A percentile compares a stretch with the other conserved stretches of the same genome.
Conservation (phyloP, 2,329 filamentous ascomycete species). For the Beauveria bassiana region DNA sequence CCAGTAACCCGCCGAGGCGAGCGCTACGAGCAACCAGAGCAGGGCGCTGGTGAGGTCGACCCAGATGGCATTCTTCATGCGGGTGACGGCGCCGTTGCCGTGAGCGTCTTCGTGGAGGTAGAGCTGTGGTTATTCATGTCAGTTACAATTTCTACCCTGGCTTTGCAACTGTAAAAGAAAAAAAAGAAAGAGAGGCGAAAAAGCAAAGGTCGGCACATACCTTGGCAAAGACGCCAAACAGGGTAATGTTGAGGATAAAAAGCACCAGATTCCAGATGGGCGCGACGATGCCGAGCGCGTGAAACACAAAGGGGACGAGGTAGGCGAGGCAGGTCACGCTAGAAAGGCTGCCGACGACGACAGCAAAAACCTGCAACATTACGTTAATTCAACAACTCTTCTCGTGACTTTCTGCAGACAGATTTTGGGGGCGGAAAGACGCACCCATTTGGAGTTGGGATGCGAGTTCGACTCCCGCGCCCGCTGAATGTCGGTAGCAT, state of each 20-base stretch:
- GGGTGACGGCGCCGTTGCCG: constrained; percentile 53
- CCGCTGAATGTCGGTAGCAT: constrained; percentile 58
- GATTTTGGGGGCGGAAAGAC: constrained; percentile 14
- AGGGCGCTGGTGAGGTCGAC: constrained; percentile 67
- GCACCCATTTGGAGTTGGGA: constrained; percentile 62
- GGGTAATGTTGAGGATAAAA: constrained; percentile 69
- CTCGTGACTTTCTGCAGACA: background rate
- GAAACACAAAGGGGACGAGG: constrained; percentile 53
- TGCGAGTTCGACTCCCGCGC: constrained; percentile 42
- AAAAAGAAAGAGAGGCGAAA: background rate
- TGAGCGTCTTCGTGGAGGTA: constrained; percentile 64
- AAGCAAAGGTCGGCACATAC: constrained; percentile 24
- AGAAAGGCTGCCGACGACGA: constrained; percentile 58
- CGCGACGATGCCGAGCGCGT: constrained; percentile 37
- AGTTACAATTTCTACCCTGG: background rate
- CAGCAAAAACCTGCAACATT: constrained; percentile 55
- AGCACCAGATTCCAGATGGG: constrained; percentile 66
- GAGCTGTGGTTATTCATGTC: constrained; percentile 33
- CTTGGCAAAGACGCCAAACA: constrained; percentile 78
- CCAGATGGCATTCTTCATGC: constrained; percentile 87
- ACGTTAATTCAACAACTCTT: too few relatives aligned
- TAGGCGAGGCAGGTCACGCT: constrained; percentile 59
- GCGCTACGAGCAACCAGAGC: constrained; percentile 63
- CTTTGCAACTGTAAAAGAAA: background rate
- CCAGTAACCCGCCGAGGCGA: constrained; percentile 51